Evolutionary conservation across 371 early-diverging fungal genomes (phyloP).

Genomic region (Umbelopsis sp.): DNA sequence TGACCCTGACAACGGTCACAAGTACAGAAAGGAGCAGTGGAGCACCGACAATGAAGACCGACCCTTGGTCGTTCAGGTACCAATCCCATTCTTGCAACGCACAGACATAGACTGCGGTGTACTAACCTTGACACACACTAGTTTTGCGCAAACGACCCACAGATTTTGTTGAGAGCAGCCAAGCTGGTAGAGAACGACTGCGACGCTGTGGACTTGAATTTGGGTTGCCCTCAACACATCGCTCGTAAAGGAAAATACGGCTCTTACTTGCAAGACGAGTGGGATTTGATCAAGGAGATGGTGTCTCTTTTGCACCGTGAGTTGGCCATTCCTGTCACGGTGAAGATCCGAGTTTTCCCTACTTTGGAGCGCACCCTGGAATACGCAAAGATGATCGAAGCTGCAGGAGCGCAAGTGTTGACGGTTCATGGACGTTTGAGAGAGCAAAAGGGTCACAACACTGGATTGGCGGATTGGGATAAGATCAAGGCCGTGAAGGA

Average conservation of each 20-base stretch:
- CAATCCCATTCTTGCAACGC: background rate
- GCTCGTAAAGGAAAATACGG: conserved; percentile 97
- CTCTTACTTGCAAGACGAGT: conserved; percentile 95
- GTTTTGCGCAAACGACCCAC: conserved; percentile 99
- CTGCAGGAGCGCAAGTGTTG: conserved; percentile 91
- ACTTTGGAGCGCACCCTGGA: conserved; percentile 90
- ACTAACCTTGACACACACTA: conserved; percentile 26
- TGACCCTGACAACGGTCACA: conserved; percentile 56
- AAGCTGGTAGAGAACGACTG: conserved; percentile 83
- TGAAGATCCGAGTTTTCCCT: conserved; percentile 96
- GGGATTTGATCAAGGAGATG: conserved; percentile 85
- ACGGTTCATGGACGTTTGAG: conserved; percentile 97
- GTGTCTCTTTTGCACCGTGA: conserved; percentile 78
- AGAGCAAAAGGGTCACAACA: conserved; percentile 96
- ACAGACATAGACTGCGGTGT: background rate
- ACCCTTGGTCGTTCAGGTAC: conserved; percentile 92
- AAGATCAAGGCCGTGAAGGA: conserved; percentile 94
- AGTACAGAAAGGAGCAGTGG: conserved; percentile 80
- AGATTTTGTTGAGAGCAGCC: conserved; percentile 84
- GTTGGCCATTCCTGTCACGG: conserved; percentile 94
- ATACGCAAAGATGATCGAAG: conserved; percentile 98
- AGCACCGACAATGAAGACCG: conserved; percentile 77
- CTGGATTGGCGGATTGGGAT: conserved; percentile 98
- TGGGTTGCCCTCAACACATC: conserved; percentile 98
- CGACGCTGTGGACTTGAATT: conserved; percentile 97